Evolutionary conservation across 306 rosid genomes (phyloP).

Genomic region (Medicago lupulina): DNA sequence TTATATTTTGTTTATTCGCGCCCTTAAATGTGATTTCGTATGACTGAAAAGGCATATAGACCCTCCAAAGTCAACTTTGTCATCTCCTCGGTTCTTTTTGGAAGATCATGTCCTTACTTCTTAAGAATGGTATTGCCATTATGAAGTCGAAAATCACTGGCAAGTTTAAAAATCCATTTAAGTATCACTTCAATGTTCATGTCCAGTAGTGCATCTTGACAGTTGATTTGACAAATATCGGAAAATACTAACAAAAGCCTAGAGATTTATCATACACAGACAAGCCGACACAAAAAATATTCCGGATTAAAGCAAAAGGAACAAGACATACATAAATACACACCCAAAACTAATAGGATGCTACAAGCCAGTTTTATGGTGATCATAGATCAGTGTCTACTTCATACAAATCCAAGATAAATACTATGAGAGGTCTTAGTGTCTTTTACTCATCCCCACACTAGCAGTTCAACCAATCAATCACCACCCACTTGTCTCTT

Average conservation of each 20-base stretch:
- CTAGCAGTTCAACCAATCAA: slow-evolving; percentile 47
- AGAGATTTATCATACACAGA: slow-evolving; percentile 5
- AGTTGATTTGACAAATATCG: not conserved
- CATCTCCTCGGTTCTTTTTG: too few species aligned
- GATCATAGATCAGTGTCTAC: slow-evolving; percentile 3
- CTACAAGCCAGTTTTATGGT: slow-evolving; percentile 8
- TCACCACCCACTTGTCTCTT: slow-evolving; percentile 97
- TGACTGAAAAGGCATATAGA: not conserved
- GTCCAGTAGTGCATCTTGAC: not conserved
- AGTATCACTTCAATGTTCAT: slow-evolving; percentile 9
- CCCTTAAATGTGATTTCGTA: not conserved
- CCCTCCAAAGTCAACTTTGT: not conserved
- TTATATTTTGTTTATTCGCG: not conserved
- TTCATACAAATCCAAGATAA: slow-evolving; percentile 25
- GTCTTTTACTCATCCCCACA: slow-evolving; percentile 17
- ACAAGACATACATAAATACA: not conserved
- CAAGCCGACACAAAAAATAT: slow-evolving; percentile 3
- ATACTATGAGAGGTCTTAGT: not conserved
- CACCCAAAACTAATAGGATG: not conserved
- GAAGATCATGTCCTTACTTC: too few species aligned
- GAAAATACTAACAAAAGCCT: slow-evolving; percentile 17
- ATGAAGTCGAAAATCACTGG: not conserved
- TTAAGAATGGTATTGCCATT: not conserved
- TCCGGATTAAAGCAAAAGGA: slow-evolving; percentile 1
- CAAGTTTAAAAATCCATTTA: not conserved